Evolutionary conservation across 208 protist genomes (phyloP), one percentile per base, ranked within the genome.

Genomic region (Leishmania aethiopica): DNA sequence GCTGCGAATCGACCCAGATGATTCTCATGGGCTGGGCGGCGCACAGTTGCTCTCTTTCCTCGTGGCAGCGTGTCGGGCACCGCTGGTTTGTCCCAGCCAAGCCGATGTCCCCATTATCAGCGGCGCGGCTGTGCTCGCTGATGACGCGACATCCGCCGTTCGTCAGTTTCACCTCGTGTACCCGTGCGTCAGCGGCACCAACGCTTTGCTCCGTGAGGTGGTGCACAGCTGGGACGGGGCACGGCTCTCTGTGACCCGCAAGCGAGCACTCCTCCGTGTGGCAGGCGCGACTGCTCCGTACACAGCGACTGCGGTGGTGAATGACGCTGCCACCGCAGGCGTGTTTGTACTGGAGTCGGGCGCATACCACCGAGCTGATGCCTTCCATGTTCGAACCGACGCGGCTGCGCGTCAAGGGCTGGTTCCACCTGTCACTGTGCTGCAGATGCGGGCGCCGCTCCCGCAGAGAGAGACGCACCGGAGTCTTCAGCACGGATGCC

Each of bases 171-270:
- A 75, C 42, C 49, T 81, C 35, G 55, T 80, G 6, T 86, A 82
- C 55, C 72, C 67, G 32, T 86, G 83, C 32, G 73, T 11, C 22
- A 49, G 53, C 55, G 11, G 53, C 3, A 8, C 28, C 11, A 53
- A 51, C 28, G 22, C 77, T n/a, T 86, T 64, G 3, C 78, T 86
- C 11, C 78, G 67, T n/a, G 82, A 86, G 55, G 42, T 49, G 2
- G 60, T 78, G 42, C 77, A 82, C 73, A 55, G 10, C 8, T 86
- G 82, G 82, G 35, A 37, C 19, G 51, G 60, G 22, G 19, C 53
- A 1, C 72, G 47, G 45, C 78, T 83, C 19, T 37, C n/a, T 7
- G 8, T 77, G 13, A 42, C 51, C 32, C 76, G 57, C 53, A 49
- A 62, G 35, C 77, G 78, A 13, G 51, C 78, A 10, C 83, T 86